Base-by-base conservation (phyloP, 768 basidiomycete species). In the Mycena rosella region DNA sequence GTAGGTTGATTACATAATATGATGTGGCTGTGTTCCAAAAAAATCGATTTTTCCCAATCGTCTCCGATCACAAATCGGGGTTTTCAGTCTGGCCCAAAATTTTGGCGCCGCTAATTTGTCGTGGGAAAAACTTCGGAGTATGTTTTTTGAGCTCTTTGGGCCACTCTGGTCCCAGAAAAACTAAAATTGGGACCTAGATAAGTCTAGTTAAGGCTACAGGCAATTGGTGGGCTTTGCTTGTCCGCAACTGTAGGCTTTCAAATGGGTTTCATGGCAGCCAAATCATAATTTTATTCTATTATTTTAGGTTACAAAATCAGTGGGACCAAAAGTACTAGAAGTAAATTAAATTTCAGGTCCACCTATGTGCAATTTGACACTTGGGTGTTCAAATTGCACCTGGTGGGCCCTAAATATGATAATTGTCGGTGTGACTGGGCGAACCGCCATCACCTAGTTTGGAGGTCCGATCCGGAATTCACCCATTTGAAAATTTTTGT, bases 61-160 rank as follows among this genome's bases (percentile, higher is more conserved):
- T 5, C 42, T 44, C 42, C 5, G 42, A 44, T 44, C 42, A 44
- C 20, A n/a, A 5, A 44, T n/a, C n/a, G n/a, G n/a, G n/a, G 11
- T 34, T 44, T 20, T 20, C 20, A 44, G 20, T n/a, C 13, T n/a
- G 20, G 42, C 20, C 5, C 42, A n/a, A n/a, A n/a, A n/a, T n/a
- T n/a, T n/a, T n/a, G n/a, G n/a, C n/a, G n/a, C n/a, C n/a, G n/a
- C 42, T 44, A 20, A 60, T 52, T 42, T 60, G 5, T 60, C 48
- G 26, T 60, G n/a, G 60, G 60, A 60, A 60, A 60, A 60, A 60
- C 60, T 60, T 60, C 60, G 60, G 60, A 60, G 60, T 17, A 52
- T 52, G 49, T 53, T 62, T 62, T 52, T 62, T 62, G 60, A 34
- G 30, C 49, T 52, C 60, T 53, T 62, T 62, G 51, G 27, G 40